Evolutionary conservation across 306 rosid genomes (phyloP), one percentile per base, ranked within the genome.

Genomic region (Quercus agrifolia): DNA sequence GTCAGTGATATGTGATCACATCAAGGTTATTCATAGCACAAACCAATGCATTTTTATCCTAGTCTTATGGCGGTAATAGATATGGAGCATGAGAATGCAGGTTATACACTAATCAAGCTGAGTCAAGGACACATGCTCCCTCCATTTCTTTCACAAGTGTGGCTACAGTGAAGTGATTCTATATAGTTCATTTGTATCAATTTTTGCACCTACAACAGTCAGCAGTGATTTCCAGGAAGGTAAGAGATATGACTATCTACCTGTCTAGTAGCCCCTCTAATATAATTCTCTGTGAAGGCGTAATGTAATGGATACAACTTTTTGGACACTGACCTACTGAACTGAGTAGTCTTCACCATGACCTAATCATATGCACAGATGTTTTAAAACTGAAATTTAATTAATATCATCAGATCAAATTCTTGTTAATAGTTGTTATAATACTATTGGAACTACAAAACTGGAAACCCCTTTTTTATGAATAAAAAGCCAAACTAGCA

Each of bases 251-350:
- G 17, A 56, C 59, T 49, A 55, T 25, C 28, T 68, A 94, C 99
- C 97, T 87, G 74, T 91, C 87, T 83, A 91, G 95, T 56, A 94
- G 82, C 83, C 92, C 97, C 88, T 94, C 95, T 74, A 94, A 79
- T 58, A 94, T 79, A 76, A 89, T 87, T 83, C 97, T 92, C 73
- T 91, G 98, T 5, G 90, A 90, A 68, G 97, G 96, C 49, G 98
- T 92, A 8, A 92, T 93, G 7, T 90, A 92, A 81, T 95, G 91
- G 74, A 90, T 91, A 83, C 99, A 95, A 73, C 88, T 90, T 83
- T 91, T 90, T 28, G 98, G 98, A 83, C 99, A 95, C 79, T 92
- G 98, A 74, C 97, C 98, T 74, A 87, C 94, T 92, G 96, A 88
- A 90, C 90, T 85, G 77, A 92, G 80, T 90, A 91, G 83, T 95